These are phyloP conservation scores for Claviceps digitariae DNA, from an alignment of 2,329 filamentous ascomycete genomes.

Conservation along the genomic window DNA sequence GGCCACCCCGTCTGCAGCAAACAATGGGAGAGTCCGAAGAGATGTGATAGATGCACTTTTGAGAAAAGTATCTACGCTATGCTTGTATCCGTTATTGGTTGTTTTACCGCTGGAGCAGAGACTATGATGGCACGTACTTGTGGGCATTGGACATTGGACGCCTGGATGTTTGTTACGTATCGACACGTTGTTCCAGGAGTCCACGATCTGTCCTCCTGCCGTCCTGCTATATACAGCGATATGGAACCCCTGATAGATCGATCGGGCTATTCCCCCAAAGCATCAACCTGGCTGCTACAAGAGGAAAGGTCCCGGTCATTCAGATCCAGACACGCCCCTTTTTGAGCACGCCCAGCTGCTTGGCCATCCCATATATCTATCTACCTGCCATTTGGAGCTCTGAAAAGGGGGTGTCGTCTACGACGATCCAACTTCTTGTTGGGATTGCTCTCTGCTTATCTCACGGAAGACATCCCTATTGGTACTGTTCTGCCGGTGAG, in stretches of 20 bases:
- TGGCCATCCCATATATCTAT: background rate
- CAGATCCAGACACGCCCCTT: background rate
- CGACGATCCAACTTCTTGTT: too few species aligned
- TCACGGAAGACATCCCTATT: background rate
- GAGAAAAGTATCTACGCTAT: background rate
- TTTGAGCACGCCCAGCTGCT: background rate
- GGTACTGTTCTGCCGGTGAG: background rate
- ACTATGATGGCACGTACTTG: background rate
- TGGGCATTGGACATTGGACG: background rate
- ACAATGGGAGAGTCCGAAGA: background rate
- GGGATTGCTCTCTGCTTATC: background rate
- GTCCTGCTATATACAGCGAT: background rate
- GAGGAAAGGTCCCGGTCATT: background rate
- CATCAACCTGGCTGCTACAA: background rate
- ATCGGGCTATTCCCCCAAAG: background rate
- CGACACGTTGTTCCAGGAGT: slow-evolving; percentile 1
- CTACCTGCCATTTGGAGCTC: background rate
- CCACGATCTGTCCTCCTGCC: background rate
- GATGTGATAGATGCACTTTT: background rate
- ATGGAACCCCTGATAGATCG: background rate
- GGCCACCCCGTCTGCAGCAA: background rate
- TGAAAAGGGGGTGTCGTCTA: too few species aligned
- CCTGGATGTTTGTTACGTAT: background rate
- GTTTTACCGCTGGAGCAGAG: background rate
- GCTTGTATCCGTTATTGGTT: background rate